Evolutionary conservation across 2,329 filamentous ascomycete genomes (phyloP).

Genomic region (Raffaelea arxii): DNA sequence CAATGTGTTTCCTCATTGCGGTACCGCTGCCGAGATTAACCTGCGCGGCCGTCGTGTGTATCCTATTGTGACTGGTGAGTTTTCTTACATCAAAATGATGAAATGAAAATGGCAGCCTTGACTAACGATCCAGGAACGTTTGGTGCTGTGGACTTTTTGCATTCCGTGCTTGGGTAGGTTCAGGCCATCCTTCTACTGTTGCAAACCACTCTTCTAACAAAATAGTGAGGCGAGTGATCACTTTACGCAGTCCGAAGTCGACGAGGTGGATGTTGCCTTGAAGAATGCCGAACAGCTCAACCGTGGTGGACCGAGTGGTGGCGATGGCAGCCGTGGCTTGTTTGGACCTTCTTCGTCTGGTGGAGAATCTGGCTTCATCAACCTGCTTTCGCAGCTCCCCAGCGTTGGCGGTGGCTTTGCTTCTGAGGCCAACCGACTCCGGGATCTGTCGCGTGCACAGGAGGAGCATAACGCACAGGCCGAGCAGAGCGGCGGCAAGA

Average conservation of each 20-base stretch:
- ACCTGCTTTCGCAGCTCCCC: constrained; percentile 67
- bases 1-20: constrained; percentile 66
- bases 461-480: constrained; percentile 42
- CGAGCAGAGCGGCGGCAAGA: constrained; percentile 20
- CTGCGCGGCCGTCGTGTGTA: constrained; percentile 58
- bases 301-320: constrained; percentile 18
- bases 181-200: not conserved
- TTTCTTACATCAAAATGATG: no score
- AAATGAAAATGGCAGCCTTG: not conserved
- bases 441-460: constrained; percentile 52
- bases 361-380: constrained; percentile 50
- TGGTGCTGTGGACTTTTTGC: constrained; percentile 74
- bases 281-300: constrained; percentile 52
- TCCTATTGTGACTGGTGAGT: constrained; percentile 57
- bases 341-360: constrained; percentile 26
- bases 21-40: constrained; percentile 55
- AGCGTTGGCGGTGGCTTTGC: constrained; percentile 57
- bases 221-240: constrained; percentile 63
- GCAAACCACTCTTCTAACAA: constrained; percentile 21
- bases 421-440: constrained; percentile 53
- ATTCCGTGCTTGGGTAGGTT: constrained; percentile 52
- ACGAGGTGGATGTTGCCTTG: constrained; percentile 67
- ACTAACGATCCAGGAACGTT: constrained; percentile 40
- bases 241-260: constrained; percentile 76
- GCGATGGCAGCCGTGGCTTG: constrained; percentile 21